A percentile compares a stretch with the other conserved stretches of the same genome.
Evolutionary conservation across 495 filamentous ascomycete species (phyloP).

Genomic region (Talaromyces adpressus): DNA sequence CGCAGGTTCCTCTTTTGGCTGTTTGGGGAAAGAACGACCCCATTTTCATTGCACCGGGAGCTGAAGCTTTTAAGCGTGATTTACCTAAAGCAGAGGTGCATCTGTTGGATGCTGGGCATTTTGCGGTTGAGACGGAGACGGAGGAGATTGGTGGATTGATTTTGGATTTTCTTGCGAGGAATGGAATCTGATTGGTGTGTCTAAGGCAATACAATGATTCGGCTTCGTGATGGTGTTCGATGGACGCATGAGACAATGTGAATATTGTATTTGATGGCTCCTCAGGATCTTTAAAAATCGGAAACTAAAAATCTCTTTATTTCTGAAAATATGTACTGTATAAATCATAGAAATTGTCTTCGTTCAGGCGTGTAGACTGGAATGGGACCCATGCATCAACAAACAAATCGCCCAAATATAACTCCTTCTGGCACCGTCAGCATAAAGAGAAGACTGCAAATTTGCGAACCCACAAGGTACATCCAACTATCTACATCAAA

Average conservation of each 20-base stretch:
- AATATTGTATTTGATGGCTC: neutral
- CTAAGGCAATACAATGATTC: neutral
- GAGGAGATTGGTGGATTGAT: slow-evolving; percentile 41
- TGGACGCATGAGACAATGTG: neutral
- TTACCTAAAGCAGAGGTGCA: slow-evolving; percentile 41
- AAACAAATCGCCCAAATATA: neutral
- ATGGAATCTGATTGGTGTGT: neutral
- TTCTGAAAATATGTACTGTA: neutral
- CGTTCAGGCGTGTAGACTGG: neutral
- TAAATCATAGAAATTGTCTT: neutral
- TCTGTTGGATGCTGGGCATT: slow-evolving; percentile 54
- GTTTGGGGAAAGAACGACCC: slow-evolving; percentile 58
- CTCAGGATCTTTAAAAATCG: neutral
- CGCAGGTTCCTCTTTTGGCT: slow-evolving; percentile 48
- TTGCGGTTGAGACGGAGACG: slow-evolving; percentile 52
- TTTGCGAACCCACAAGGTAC: neutral
- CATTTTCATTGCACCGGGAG: slow-evolving; percentile 50
- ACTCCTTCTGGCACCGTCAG: neutral
- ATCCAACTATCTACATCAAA: neutral
- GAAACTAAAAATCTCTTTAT: neutral
- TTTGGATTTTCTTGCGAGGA: slow-evolving; percentile 35
- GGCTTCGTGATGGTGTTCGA: no score
- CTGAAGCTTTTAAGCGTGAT: slow-evolving; percentile 54
- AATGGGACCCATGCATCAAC: no score
- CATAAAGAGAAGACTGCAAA: neutral